Evolutionary conservation across 768 basidiomycete species (phyloP), one percentile per base, ranked within the genome.

Genomic region (Kwoniella dendrophila): DNA sequence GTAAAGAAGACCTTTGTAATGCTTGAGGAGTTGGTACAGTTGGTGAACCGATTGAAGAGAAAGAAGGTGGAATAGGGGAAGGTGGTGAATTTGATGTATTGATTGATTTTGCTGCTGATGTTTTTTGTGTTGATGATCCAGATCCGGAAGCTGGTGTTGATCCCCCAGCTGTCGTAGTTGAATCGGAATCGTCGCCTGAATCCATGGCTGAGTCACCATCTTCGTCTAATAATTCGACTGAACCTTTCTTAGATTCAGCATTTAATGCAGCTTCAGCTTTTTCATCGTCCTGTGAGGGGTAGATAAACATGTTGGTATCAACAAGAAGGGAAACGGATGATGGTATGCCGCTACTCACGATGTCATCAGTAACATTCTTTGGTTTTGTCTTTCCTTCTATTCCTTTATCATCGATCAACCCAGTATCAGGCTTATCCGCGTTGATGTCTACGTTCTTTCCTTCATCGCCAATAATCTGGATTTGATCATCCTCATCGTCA

Each of bases 391-490:
- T 43, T 16, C 50, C 66, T 29, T 71, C 56, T n/a, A 71, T 26
- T 16, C 53, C 67, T 38, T 71, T 54, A 44, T 64, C 52, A 53
- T 71, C 72, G 11, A 73, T 59, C 36, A 55, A 56, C 2, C 38
- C 41, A 20, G 38, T 38, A 41, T 36, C 44, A 44, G 51, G 59
- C 49, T 61, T 61, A 22, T 61, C 60, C 20, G 53, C 60, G 16
- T 41, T 56, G 8, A 44, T 36, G 60, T 45, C 56, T 48, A 83
- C 81, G 16, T 41, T 56, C 59, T 51, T 72, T 59, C 27, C 63
- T 79, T 79, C 62, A 41, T 81, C 86, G 18, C 84, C 83, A 22
- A 83, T 84, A 34, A 85, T 84, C 0, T 86, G 86, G 30, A 87
- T n/a, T n/a, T n/a, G 85, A 29, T 70, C 71, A 45, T 84, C 80